Conservation (phyloP, 345 rosid genomes). For the Eutrema japonicum region DNA sequence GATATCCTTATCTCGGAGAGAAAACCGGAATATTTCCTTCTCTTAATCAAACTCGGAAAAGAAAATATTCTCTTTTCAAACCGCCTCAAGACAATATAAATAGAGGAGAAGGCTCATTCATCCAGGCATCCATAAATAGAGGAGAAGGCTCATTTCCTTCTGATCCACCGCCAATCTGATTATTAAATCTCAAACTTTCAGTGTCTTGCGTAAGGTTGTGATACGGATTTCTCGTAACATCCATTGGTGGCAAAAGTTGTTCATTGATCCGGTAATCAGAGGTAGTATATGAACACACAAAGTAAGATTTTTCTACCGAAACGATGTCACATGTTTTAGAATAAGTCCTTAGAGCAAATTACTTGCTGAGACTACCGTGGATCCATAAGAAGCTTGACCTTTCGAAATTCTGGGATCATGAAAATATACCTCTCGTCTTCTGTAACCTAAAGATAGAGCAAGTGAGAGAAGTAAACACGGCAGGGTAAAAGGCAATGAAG, state of each 20-base stretch:
- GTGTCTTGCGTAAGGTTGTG: slow-evolving; percentile 28
- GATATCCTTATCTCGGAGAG: too few relatives aligned
- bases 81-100: too few relatives aligned
- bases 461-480: slow-evolving; percentile 3
- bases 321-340: slow-evolving; percentile 11
- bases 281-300: slow-evolving; percentile 20
- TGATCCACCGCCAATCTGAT: slow-evolving; percentile 33
- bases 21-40: too few relatives aligned
- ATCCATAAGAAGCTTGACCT: slow-evolving; percentile 45
- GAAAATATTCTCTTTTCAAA: too few relatives aligned
- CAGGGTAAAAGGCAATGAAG: neutral
- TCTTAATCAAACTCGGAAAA: too few relatives aligned
- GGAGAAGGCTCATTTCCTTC: too few relatives aligned
- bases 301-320: slow-evolving; percentile 20
- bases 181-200: slow-evolving; percentile 40
- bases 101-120: too few relatives aligned
- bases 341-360: slow-evolving; percentile 41
- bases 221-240: slow-evolving; percentile 38
- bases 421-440: slow-evolving; percentile 86
- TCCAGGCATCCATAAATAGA: too few relatives aligned
- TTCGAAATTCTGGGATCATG: slow-evolving; percentile 38
- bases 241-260: slow-evolving; percentile 40
- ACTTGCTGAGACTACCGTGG: slow-evolving; percentile 53
- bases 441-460: slow-evolving; percentile 55
- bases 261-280: slow-evolving; percentile 36